Percentiles rank a stretch among this genome's conserved stretches.
These are phyloP conservation scores for Tetrahymena thermophila DNA, from an alignment of 73 alveolate species.

Conservation along the genomic window DNA sequence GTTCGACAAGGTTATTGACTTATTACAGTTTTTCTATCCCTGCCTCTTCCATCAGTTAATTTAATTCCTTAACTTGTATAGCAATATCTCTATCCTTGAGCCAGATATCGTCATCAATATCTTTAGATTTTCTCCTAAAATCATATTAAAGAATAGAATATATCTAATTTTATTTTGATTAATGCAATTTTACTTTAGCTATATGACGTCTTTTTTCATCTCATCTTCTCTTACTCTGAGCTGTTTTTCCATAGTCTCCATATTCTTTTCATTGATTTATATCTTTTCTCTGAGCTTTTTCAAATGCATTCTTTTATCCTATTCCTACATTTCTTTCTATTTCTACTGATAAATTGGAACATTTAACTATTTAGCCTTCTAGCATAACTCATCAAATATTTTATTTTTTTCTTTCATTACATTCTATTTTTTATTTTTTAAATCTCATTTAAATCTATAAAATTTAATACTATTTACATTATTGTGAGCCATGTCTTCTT, in stretches of 20 bases:
- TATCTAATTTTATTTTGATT: not conserved
- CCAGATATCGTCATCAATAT: not conserved
- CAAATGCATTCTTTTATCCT: not conserved
- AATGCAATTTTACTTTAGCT: not conserved
- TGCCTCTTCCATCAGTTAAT: not conserved
- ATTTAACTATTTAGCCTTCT: not conserved
- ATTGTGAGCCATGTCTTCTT: not conserved
- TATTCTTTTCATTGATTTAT: not conserved
- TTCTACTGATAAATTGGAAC: not conserved
- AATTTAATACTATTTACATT: not conserved
- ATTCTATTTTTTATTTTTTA: not conserved
- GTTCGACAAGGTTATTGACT: not conserved
- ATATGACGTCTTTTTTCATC: not conserved
- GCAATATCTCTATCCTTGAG: not conserved
- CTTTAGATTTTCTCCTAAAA: not conserved
- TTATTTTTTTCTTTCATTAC: not conserved
- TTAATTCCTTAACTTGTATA: not conserved
- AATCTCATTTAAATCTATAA: not conserved
- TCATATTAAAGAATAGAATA: not conserved
- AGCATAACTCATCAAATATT: not conserved
- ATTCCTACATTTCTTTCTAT: not conserved
- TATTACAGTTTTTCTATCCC: not conserved
- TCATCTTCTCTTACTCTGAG: not conserved
- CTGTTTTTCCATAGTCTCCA: not conserved
- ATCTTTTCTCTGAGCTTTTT: not conserved